phyloP scores from a whole-genome alignment of 2,329 filamentous ascomycete genomes.

The Colletotrichum scovillei region DNA sequence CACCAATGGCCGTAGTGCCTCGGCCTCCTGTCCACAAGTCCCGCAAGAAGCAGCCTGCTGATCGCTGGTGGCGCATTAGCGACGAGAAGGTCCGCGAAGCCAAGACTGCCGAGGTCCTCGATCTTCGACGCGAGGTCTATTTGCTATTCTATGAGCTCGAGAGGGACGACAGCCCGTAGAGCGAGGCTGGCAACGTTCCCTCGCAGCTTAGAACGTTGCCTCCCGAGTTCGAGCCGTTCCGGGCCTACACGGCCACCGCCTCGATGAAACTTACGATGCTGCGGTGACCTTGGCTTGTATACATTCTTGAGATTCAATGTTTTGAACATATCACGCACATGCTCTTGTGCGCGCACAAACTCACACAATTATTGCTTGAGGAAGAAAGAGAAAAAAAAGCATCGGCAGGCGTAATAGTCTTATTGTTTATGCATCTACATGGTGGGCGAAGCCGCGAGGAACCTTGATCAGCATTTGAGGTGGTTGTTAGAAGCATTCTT shows the following conservation, averaged over 20 bases:
- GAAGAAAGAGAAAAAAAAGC: conserved; percentile 19
- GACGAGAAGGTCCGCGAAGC: conserved; percentile 97
- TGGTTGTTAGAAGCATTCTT: not conserved
- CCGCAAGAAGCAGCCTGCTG: conserved; percentile 67
- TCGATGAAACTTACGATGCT: conserved; percentile 22
- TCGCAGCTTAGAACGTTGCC: conserved; percentile 21
- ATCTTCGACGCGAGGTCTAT: conserved; percentile 97
- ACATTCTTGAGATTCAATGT: not conserved
- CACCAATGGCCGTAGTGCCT: conserved; percentile 37
- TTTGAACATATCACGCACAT: conserved; percentile 8
- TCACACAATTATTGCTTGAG: not conserved
- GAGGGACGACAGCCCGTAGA: conserved; percentile 46
- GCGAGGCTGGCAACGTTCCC: conserved; percentile 35
- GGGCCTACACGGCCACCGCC: conserved; percentile 11
- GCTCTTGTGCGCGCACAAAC: not conserved
- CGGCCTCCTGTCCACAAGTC: conserved; percentile 46
- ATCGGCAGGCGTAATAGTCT: conserved; percentile 14
- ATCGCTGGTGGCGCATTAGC: conserved; percentile 97
- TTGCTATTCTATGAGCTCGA: conserved; percentile 95
- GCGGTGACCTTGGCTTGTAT: not conserved
- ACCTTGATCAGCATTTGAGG: not conserved
- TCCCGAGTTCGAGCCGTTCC: conserved; percentile 19
- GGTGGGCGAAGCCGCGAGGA: not conserved
- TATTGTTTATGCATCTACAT: not conserved
- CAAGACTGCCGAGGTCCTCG: conserved; percentile 89